A percentile compares a stretch with the other conserved stretches of the same genome.
phyloP scores from a whole-genome alignment of 2,329 filamentous ascomycete genomes.

The Grosmannia penicillata region DNA sequence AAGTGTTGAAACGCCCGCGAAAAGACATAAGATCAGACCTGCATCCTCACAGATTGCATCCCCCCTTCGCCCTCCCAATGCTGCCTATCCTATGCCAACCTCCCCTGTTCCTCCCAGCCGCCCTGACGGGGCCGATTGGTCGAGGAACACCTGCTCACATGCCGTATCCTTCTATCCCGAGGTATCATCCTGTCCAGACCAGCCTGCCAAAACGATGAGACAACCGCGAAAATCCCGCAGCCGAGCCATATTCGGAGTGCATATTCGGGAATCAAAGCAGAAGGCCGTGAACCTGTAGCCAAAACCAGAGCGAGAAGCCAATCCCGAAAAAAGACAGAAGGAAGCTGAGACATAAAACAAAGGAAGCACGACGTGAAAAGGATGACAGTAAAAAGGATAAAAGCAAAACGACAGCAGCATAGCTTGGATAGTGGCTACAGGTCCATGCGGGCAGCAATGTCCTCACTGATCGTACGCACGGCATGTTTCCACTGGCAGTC shows the following conservation, averaged over 20 bases:
- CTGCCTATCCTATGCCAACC: not conserved
- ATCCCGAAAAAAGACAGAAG: not conserved
- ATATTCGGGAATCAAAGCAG: too few species aligned
- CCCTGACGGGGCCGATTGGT: not conserved
- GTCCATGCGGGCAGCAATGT: constrained; percentile 48
- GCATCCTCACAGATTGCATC: too few species aligned
- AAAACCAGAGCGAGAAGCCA: not conserved
- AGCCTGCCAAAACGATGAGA: not conserved
- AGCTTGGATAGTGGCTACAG: constrained; percentile 33
- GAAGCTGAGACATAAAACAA: not conserved
- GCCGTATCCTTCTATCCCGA: not conserved
- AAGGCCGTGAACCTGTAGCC: not conserved
- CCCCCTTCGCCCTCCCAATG: too few species aligned
- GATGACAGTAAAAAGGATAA: not conserved
- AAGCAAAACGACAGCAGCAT: not conserved
- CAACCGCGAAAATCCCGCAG: not conserved
- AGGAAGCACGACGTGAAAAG: not conserved
- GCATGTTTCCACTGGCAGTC: constrained; percentile 25
- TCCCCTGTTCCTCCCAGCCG: not conserved
- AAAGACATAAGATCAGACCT: too few species aligned
- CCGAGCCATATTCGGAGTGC: too few species aligned
- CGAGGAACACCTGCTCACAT: not conserved
- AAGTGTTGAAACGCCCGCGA: too few species aligned
- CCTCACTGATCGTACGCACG: constrained; percentile 45
- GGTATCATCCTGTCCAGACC: not conserved